Evolutionary conservation across 768 basidiomycete species (phyloP), one percentile per base, ranked within the genome.

Genomic region (Phylloporus sp.): DNA sequence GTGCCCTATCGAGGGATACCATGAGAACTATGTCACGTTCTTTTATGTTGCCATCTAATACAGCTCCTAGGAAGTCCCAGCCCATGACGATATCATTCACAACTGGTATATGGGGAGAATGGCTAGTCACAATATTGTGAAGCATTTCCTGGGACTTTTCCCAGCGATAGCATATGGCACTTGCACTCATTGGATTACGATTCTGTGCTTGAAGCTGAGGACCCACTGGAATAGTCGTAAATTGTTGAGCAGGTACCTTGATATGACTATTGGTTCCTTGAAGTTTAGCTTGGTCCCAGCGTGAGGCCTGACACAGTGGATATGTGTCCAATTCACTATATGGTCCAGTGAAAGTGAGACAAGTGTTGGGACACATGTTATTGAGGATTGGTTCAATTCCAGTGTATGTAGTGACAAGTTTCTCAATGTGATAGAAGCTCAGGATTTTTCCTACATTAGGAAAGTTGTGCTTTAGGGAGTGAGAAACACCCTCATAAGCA

Each of bases 321-420:
- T 74, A 78, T 0, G 14, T 3, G 0, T 69, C 56, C 0, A 65
- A 46, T 1, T 61, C 17, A 0, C 40, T 37, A 14, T 61, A 71
- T 0, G 70, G 71, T 0, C 75, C 71, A 0, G 69, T 72, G 44
- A 60, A 77, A 2, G 67, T 69, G n/a, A 65, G 27, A 48, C 75
- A 77, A 0, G 64, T 62, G 9, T 73, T 66, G 0, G 61, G 49
- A 34, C 75, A 78, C 72, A 77, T 77, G 45, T 76, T 65, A 9
- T 65, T 46, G 0, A 38, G 9, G 1, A 76, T 39, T 0, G 67
- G 44, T 10, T 62, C 48, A 6, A 78, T 56, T 0, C 76, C 70
- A 4, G 46, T 49, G 15, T 44, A 11, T 0, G 4, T 42, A 0
- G 15, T 3, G 9, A 50, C 36, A 14, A 52, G 43, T 6, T 34